Conservation (phyloP, 805 yeast species). For the Schwanniomyces vanrijiae region DNA sequence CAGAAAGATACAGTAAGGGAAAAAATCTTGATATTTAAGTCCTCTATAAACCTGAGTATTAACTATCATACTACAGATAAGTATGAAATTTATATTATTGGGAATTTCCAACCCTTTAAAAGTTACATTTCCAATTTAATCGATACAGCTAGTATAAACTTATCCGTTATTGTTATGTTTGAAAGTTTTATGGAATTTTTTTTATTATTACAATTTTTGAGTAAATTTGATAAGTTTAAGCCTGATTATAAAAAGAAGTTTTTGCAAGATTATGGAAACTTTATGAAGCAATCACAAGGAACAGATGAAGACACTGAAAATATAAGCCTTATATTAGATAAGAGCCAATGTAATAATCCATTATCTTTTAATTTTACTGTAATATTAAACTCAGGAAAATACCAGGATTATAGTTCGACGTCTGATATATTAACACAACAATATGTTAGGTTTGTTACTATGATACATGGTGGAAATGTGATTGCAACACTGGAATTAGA, state of each 20-base stretch:
- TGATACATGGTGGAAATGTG: conserved; percentile 30
- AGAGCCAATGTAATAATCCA: conserved; percentile 25
- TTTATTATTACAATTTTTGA: conserved; percentile 10
- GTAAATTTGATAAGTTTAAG: conserved; percentile 1
- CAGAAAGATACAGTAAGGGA: background rate
- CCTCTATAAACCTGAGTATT: conserved; percentile 9
- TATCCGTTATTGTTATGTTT: conserved; percentile 10
- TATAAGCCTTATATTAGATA: conserved; percentile 7
- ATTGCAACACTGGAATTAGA: conserved; percentile 9
- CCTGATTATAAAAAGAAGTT: conserved; percentile 4
- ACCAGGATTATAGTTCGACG: conserved; percentile 18
- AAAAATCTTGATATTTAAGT: conserved; percentile 2
- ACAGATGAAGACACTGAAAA: background rate
- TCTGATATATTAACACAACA: conserved; percentile 32
- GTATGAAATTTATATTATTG: conserved; percentile 15
- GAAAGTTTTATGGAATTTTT: conserved; percentile 10
- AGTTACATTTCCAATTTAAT: conserved; percentile 9
- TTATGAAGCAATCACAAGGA: conserved; percentile 3
- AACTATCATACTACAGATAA: conserved; percentile 6
- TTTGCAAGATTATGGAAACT: conserved; percentile 4
- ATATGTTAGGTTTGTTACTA: conserved; percentile 29
- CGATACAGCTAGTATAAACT: background rate
- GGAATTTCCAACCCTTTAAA: conserved; percentile 11
- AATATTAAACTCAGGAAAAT: conserved; percentile 14
- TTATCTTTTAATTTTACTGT: conserved; percentile 17